These are phyloP conservation scores for Candida glucosophila DNA, from an alignment of 1,139 yeast genomes.

Conservation along the genomic window DNA sequence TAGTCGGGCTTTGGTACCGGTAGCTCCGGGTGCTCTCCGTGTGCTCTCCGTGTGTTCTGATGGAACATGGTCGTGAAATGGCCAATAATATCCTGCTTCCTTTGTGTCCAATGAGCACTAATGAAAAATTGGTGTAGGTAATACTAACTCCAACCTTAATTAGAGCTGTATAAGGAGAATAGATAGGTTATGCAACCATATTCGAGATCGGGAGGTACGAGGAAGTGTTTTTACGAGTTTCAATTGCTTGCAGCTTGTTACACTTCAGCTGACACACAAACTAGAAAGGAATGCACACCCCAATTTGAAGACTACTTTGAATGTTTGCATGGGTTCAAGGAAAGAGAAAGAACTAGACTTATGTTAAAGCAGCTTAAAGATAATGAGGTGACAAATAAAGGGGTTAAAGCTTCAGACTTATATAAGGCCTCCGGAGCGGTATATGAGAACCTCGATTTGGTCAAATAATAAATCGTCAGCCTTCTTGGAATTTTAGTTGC, in stretches of 20 bases:
- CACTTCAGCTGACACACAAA: conserved; percentile 37
- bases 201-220: conserved; percentile 42
- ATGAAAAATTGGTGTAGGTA: too few species aligned
- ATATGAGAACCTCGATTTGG: conserved; percentile 40
- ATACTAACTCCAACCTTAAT: not conserved
- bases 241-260: conserved; percentile 38
- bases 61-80: too few species aligned
- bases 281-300: conserved; percentile 37
- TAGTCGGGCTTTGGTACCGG: too few species aligned
- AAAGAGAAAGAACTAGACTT: conserved; percentile 38
- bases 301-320: conserved; percentile 40
- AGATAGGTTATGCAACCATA: conserved; percentile 37
- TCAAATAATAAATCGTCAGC: conserved; percentile 6
- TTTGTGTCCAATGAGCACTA: too few species aligned
- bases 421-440: conserved; percentile 36
- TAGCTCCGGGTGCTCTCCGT: too few species aligned
- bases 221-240: conserved; percentile 43
- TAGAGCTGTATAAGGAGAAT: not conserved
- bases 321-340: conserved; percentile 42
- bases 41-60: too few species aligned
- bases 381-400: conserved; percentile 30
- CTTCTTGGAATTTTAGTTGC: not conserved
- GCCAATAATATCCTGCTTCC: too few species aligned
- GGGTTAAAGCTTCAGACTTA: conserved; percentile 37
- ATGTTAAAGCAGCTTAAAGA: conserved; percentile 41